Percentiles rank a stretch among this genome's conserved stretches.
Evolutionary conservation across 1,284 basidiomycete genomes (phyloP).

Genomic region (Filobasidium uniguttulatum): DNA sequence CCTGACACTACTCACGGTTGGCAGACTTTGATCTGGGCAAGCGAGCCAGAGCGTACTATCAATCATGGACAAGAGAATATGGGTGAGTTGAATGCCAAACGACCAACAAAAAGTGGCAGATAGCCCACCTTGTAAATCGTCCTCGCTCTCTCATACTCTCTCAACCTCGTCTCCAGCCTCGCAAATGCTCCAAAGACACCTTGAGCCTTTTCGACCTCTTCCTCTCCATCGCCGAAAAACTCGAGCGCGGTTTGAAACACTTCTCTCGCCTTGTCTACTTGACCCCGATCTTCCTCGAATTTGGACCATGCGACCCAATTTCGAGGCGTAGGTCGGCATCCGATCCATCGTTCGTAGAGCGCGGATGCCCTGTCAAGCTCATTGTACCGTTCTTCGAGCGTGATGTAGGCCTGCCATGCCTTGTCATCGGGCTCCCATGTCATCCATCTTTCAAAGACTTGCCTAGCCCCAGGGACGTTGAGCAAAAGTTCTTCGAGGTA

Average conservation of each 20-base stretch:
- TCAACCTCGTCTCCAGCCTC: constrained; percentile 90
- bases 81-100: background rate
- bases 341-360: constrained; percentile 91
- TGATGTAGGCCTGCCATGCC: constrained; percentile 97
- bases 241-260: constrained; percentile 94
- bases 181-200: constrained; percentile 92
- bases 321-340: constrained; percentile 79
- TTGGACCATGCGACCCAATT: constrained; percentile 96
- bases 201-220: constrained; percentile 93
- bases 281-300: constrained; percentile 83
- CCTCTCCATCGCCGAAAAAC: constrained; percentile 94
- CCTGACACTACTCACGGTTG: constrained; percentile 25
- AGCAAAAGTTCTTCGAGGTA: constrained; percentile 95
- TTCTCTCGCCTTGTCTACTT: constrained; percentile 78
- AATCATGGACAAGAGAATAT: background rate
- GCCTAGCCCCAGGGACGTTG: constrained; percentile 86
- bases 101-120: background rate
- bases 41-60: constrained; percentile 76
- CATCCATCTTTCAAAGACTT: constrained; percentile 99
- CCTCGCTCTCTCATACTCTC: constrained; percentile 90
- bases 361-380: constrained; percentile 82
- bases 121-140: constrained; percentile 79
- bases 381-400: constrained; percentile 84
- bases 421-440: constrained; percentile 99
- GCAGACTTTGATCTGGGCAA: constrained; percentile 81